Conservation (phyloP, 208 protist species). For the Pavlovales sp. region DNA sequence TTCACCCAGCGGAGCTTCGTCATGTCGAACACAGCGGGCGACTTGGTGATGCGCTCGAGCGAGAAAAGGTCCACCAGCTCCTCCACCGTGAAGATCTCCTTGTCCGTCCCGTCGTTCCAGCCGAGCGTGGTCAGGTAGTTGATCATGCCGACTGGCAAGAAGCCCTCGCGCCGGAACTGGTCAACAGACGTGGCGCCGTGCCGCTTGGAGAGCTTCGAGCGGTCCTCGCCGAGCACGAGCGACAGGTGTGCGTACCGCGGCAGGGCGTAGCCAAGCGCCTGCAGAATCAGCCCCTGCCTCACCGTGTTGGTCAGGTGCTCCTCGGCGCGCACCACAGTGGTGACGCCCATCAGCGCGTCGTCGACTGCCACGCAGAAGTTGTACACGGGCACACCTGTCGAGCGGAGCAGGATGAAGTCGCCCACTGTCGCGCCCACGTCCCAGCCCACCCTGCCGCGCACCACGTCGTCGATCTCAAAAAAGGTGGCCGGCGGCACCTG, state of each 20-base stretch:
- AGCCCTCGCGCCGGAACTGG: constrained; percentile 44
- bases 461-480: constrained; percentile 41
- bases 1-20: constrained; percentile 46
- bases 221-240: constrained; percentile 52
- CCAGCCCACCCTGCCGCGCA: constrained; percentile 42
- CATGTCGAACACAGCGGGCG: constrained; percentile 29
- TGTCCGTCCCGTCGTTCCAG: constrained; percentile 54
- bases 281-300: constrained; percentile 49
- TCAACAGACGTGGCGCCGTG: constrained; percentile 50
- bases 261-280: constrained; percentile 42
- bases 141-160: constrained; percentile 46
- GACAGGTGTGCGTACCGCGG: constrained; percentile 50
- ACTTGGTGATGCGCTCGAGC: constrained; percentile 15
- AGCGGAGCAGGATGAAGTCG: constrained; percentile 57
- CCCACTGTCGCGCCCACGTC: constrained; percentile 51
- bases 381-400: constrained; percentile 40
- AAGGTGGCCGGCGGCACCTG: constrained; percentile 18
- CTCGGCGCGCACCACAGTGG: constrained; percentile 50
- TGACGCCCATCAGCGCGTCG: constrained; percentile 48
- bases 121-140: constrained; percentile 53
- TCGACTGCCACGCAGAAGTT: constrained; percentile 52
- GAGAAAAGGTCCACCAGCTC: constrained; percentile 43
- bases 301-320: constrained; percentile 57
- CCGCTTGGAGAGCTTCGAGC: constrained; percentile 53
- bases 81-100: constrained; percentile 51